Conservation (phyloP, 75 land plant species). For the Larix kaempferi region DNA sequence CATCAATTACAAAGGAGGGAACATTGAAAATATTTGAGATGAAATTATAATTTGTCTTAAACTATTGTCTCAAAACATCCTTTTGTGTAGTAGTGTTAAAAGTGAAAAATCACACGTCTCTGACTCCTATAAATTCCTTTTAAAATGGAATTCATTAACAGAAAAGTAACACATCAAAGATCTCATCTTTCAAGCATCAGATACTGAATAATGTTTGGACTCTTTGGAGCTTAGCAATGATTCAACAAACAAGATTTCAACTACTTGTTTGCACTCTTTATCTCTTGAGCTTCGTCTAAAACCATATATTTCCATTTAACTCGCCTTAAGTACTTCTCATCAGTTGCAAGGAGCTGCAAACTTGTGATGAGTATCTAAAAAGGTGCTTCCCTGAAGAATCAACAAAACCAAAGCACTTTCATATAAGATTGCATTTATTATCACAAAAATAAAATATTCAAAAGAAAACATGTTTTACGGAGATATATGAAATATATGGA, state of each 20-base stretch:
- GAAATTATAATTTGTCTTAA: too few species aligned
- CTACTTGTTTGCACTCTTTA: constrained; percentile 92
- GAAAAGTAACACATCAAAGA: neutral
- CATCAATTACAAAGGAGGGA: too few species aligned
- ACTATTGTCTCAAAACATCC: too few species aligned
- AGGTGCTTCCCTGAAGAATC: constrained; percentile 64
- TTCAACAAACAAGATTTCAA: neutral
- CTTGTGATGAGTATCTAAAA: constrained; percentile 96
- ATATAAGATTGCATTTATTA: neutral
- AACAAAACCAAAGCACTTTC: neutral
- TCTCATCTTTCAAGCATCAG: neutral
- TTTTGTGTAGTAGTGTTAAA: too few species aligned
- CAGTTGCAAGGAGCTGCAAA: constrained; percentile 84
- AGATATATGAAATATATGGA: neutral
- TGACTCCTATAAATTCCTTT: neutral
- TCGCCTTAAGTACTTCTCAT: constrained; percentile 88
- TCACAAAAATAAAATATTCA: neutral
- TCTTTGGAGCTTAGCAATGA: neutral
- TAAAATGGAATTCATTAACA: neutral
- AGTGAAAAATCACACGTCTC: constrained; percentile 6
- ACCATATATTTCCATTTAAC: constrained; percentile 99
- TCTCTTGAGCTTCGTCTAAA: constrained; percentile 98
- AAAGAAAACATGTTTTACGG: neutral
- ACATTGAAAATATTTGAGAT: too few species aligned
- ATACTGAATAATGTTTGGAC: neutral